Percentiles rank a stretch among this genome's conserved stretches.
phyloP scores from a whole-genome alignment of 148 eudicot genomes.

The Fallopia convolvulus region DNA sequence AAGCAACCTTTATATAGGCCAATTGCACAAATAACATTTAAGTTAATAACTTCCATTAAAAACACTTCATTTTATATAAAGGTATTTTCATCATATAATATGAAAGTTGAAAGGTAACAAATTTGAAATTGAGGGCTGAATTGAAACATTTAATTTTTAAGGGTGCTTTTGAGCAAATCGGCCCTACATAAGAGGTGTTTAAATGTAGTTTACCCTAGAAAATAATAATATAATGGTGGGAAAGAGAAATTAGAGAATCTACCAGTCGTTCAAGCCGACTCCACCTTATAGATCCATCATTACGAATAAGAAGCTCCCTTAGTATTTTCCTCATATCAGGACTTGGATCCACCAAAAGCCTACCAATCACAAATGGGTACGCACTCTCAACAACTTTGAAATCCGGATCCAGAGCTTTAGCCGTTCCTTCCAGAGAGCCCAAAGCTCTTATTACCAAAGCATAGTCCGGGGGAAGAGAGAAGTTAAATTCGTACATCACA shows the following conservation, averaged over 20 bases:
- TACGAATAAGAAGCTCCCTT: constrained; percentile 76
- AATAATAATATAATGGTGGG: background rate
- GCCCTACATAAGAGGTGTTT: background rate
- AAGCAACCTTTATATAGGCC: background rate
- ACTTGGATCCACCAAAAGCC: constrained; percentile 89
- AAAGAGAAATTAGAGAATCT: constrained; percentile 17
- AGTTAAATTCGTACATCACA: constrained; percentile 91
- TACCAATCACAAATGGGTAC: constrained; percentile 87
- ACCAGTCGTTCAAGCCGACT: constrained; percentile 92
- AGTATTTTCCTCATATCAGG: constrained; percentile 94
- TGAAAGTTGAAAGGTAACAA: background rate
- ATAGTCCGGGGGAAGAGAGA: constrained; percentile 95
- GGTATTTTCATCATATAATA: background rate
- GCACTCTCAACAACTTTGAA: constrained; percentile 95
- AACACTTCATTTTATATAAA: background rate
- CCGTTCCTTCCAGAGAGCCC: constrained; percentile 98
- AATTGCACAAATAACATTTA: background rate
- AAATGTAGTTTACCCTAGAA: background rate
- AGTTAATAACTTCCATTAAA: background rate
- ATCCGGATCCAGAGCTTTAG: constrained; percentile 89
- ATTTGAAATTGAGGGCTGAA: background rate
- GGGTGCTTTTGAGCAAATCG: background rate
- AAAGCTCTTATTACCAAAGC: constrained; percentile 96
- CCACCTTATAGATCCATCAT: constrained; percentile 97
- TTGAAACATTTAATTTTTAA: background rate